phyloP scores from a whole-genome alignment of 1,284 basidiomycete species.

The Leccinum angustisporum region DNA sequence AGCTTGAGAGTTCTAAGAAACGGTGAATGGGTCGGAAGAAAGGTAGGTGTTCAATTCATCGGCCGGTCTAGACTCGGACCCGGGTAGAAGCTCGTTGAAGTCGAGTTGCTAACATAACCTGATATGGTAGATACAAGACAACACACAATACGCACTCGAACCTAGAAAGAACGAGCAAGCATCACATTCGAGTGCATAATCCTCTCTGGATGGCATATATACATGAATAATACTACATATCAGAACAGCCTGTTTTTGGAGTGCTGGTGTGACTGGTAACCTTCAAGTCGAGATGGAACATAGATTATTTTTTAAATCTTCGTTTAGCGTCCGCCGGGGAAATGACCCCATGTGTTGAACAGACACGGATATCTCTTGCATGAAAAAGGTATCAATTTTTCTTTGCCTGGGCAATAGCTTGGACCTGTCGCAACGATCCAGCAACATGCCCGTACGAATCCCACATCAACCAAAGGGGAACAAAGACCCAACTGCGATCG shows the following conservation, averaged over 20 bases:
- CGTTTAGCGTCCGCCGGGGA: background rate
- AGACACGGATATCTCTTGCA: background rate
- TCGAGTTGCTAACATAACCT: background rate
- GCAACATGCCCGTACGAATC: slow-evolving; percentile 74
- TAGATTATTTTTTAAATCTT: background rate
- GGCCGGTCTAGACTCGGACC: background rate
- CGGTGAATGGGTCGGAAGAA: background rate
- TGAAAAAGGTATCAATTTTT: slow-evolving; percentile 21
- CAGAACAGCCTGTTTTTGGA: background rate
- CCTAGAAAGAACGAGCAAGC: background rate
- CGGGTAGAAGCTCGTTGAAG: background rate
- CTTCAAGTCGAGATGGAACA: background rate
- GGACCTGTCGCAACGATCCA: slow-evolving; percentile 49
- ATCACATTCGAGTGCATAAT: background rate
- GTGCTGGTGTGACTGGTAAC: background rate
- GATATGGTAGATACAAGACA: background rate
- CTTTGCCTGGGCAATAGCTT: slow-evolving; percentile 41
- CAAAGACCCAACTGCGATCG: slow-evolving; percentile 66
- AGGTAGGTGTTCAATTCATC: background rate
- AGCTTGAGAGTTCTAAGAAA: background rate
- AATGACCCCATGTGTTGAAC: background rate
- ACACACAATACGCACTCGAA: too few species aligned
- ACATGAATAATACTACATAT: background rate
- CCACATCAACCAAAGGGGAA: slow-evolving; percentile 72
- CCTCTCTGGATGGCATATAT: background rate